Percentiles rank a stretch among this genome's conserved stretches.
These are phyloP conservation scores for Scenedesmus sp. DNA, from an alignment of 163 green algal genomes.

Conservation along the genomic window DNA sequence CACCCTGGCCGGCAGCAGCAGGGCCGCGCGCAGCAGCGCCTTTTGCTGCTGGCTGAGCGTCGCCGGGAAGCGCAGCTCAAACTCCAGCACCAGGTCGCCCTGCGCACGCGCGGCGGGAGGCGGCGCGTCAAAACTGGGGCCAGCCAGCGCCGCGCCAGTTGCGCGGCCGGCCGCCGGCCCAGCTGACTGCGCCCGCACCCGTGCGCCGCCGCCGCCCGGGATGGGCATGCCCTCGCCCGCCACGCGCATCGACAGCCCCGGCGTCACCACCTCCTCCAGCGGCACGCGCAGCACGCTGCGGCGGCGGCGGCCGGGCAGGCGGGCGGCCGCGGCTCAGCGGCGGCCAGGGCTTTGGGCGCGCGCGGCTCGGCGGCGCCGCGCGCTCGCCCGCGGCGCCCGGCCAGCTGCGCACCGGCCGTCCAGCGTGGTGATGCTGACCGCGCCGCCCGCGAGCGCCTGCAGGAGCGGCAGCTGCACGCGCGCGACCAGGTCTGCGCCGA, in stretches of 20 bases:
- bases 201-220: slow-evolving; percentile 36
- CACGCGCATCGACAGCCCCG: slow-evolving; percentile 65
- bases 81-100: slow-evolving; percentile 74
- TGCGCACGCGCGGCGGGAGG: neutral
- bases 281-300: slow-evolving; percentile 63
- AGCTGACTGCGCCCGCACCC: slow-evolving; percentile 16
- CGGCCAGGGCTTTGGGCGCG: no score
- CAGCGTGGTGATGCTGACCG: slow-evolving; percentile 67
- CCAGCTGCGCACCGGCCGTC: slow-evolving; percentile 52
- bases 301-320: neutral
- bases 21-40: slow-evolving; percentile 71
- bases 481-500: slow-evolving; percentile 69
- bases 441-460: slow-evolving; percentile 69
- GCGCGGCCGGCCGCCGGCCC: neutral
- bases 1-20: slow-evolving; percentile 72
- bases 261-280: slow-evolving; percentile 72
- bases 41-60: slow-evolving; percentile 74
- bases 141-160: neutral
- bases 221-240: slow-evolving; percentile 71
- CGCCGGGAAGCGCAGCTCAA: slow-evolving; percentile 79
- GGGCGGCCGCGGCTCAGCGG: no score
- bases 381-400: no score
- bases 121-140: no score
- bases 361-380: no score
- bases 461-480: slow-evolving; percentile 71